Base-by-base conservation (phyloP, 768 basidiomycete species). In the Leccinum sublutescens region DNA sequence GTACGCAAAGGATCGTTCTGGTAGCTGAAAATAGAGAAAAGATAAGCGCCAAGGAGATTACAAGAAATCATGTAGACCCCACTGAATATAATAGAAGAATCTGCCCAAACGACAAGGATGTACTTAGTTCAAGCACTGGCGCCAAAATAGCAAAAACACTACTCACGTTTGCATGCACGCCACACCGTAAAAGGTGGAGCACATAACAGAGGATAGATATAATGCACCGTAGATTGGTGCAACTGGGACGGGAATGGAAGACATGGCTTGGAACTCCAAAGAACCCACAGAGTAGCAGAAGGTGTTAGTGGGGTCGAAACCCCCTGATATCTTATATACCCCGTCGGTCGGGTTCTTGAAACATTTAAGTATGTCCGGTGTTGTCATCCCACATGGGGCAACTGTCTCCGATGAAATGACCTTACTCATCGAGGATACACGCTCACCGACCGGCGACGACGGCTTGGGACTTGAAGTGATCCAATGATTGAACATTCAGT, bases 31-130 rank as follows among this genome's bases (percentile, higher is more conserved):
- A 17, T 9, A 17, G 8, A 50, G 21, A 4, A 12, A 9, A 6
- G 1, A n/a, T 34, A 10, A 19, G 57, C 17, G 6, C 1, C 10
- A 25, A 12, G 5, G 27, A 54, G 5, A 19, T 38, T 3, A 1
- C 23, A 19, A 1, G 11, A 33, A 40, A 23, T 3, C 50, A 17
- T 23, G 34, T 6, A 49, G 15, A 34, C 12, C 40, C 11, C 34
- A 61, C 60, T 61, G 57, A 19, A 59, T 25, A 5, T 50, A 58
- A 47, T 59, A 61, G 11, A 61, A 58, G 23, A 58, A 61, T 34
- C 57, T 61, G 23, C 3, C 4, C 9, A 23, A 19, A 7, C 33
- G 8, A 31, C 2, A 33, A 23, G 5, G 17, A 25, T 23, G 5
- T 19, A 14, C n/a, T 25, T 34, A 7, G 27, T 33, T 52, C 12